A percentile compares a stretch with the other conserved stretches of the same genome.
phyloP scores from a whole-genome alignment of 352 stramenopile genomes.

The Blastocystis sp. region DNA sequence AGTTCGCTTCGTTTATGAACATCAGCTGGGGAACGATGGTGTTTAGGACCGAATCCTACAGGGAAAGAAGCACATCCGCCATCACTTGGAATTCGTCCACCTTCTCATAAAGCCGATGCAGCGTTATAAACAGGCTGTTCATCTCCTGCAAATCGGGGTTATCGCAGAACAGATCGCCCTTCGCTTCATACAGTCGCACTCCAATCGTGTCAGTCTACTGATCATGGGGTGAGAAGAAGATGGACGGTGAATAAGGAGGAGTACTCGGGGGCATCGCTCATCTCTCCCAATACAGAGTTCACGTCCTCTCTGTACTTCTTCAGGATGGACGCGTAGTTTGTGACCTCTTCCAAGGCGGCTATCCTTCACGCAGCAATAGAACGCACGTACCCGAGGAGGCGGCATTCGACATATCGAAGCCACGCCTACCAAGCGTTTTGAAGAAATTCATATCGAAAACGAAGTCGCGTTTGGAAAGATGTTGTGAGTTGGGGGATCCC shows the following conservation, averaged over 20 bases:
- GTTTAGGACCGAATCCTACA: constrained; percentile 1
- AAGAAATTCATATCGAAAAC: background rate
- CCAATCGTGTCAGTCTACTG: background rate
- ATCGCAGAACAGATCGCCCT: background rate
- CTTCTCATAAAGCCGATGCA: background rate
- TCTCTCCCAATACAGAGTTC: constrained; percentile 3
- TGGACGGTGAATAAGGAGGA: background rate
- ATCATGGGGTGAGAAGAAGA: background rate
- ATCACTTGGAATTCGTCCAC: constrained; percentile 11
- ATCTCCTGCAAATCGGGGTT: constrained; percentile 17
- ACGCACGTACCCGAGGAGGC: background rate
- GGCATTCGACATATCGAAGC: background rate
- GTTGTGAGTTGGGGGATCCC: background rate
- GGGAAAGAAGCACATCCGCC: background rate
- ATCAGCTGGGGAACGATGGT: constrained; percentile 3
- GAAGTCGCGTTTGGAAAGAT: background rate
- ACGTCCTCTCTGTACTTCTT: constrained; percentile 32
- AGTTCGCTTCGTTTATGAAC: constrained; percentile 32
- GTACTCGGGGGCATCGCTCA: background rate
- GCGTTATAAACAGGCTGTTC: background rate
- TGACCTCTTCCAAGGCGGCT: constrained; percentile 13
- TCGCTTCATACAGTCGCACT: background rate
- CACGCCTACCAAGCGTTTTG: background rate
- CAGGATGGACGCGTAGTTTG: constrained; percentile 21
- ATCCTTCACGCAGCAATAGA: background rate